Conservation (phyloP, 345 rosid species). For the Aquilaria malaccensis region DNA sequence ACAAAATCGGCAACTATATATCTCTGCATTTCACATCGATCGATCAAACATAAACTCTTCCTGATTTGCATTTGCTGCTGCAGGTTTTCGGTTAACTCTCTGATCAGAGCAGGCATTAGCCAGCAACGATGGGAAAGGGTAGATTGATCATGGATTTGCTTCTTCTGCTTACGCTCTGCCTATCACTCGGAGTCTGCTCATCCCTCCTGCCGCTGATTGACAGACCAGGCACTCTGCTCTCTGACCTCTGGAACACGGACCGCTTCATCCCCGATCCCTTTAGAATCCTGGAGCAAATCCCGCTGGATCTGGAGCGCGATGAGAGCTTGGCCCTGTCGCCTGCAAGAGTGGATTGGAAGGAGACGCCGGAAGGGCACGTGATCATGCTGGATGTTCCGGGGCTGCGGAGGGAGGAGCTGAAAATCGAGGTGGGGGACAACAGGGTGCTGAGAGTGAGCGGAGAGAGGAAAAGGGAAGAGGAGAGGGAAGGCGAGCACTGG, state of each 20-base stretch:
- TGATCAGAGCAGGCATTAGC: too few relatives aligned
- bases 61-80: too few relatives aligned
- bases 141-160: slow-evolving; percentile 11
- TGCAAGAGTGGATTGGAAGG: slow-evolving; percentile 83
- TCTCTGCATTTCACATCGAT: too few relatives aligned
- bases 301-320: slow-evolving; percentile 43
- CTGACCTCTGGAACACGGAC: slow-evolving; percentile 36
- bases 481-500: slow-evolving; percentile 69
- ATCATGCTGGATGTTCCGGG: slow-evolving; percentile 71
- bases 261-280: slow-evolving; percentile 44
- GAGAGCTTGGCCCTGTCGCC: slow-evolving; percentile 35
- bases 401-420: slow-evolving; percentile 66
- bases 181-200: slow-evolving; percentile 3
- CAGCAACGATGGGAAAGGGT: background rate
- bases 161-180: slow-evolving; percentile 9
- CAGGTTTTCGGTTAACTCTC: too few relatives aligned
- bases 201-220: slow-evolving; percentile 41
- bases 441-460: slow-evolving; percentile 64
- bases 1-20: too few relatives aligned
- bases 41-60: too few relatives aligned
- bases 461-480: slow-evolving; percentile 67
- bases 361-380: slow-evolving; percentile 58
- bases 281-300: slow-evolving; percentile 55
- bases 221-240: slow-evolving; percentile 29
- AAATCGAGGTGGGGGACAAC: slow-evolving; percentile 64